phyloP scores from a whole-genome alignment of 2,329 filamentous ascomycete genomes.

The Trichoderma oligosporum region DNA sequence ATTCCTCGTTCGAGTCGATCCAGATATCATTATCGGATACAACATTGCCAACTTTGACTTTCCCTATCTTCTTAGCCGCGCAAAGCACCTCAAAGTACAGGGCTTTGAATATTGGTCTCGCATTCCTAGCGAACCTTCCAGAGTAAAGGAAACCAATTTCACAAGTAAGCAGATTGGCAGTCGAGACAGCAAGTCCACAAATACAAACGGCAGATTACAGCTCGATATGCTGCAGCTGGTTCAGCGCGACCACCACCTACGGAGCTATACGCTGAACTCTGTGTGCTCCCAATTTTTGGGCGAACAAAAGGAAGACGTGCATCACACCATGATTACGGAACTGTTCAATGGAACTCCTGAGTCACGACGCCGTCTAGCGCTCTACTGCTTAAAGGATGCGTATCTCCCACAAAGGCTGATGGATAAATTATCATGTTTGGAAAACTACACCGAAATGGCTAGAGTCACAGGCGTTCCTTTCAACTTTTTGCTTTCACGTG shows the following conservation, averaged over 20 bases:
- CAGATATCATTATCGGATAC: slow-evolving; percentile 97
- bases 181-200: slow-evolving; percentile 88
- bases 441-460: slow-evolving; percentile 99
- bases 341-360: slow-evolving; percentile 95
- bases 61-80: slow-evolving; percentile 86
- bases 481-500: slow-evolving; percentile 85
- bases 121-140: slow-evolving; percentile 66
- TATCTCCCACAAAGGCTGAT: slow-evolving; percentile 91
- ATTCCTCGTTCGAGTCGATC: slow-evolving; percentile 85
- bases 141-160: slow-evolving; percentile 76
- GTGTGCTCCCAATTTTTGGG: slow-evolving; percentile 92
- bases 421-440: slow-evolving; percentile 97
- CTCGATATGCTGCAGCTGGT: slow-evolving; percentile 92
- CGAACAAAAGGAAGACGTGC: slow-evolving; percentile 98
- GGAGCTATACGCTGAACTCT: slow-evolving; percentile 96
- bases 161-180: slow-evolving; percentile 98
- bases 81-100: slow-evolving; percentile 73
- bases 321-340: slow-evolving; percentile 99
- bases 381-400: slow-evolving; percentile 97
- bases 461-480: slow-evolving; percentile 98
- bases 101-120: slow-evolving; percentile 87
- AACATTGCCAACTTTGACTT: slow-evolving; percentile 99
- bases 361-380: slow-evolving; percentile 80
- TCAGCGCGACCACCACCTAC: slow-evolving; percentile 88
- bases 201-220: slow-evolving; percentile 89